phyloP scores from a whole-genome alignment of 2,329 filamentous ascomycete species.

The Xylariaceae sp. region DNA sequence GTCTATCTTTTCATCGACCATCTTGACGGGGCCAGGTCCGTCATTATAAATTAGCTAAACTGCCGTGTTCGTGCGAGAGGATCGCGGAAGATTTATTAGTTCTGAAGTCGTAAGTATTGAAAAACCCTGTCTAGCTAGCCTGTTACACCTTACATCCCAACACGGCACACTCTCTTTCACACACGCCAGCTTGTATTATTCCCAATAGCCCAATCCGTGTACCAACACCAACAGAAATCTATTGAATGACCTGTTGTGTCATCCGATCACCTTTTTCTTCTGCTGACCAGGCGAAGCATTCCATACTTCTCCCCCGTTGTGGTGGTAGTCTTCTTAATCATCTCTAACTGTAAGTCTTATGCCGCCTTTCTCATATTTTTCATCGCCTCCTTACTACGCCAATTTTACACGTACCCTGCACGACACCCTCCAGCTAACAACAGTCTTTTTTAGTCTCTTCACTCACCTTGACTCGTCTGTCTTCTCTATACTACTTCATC shows the following conservation, averaged over 20 bases:
- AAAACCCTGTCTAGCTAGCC: slow-evolving; percentile 24
- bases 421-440: slow-evolving; percentile 10
- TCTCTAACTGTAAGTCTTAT: slow-evolving; percentile 11
- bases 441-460: slow-evolving; percentile 5
- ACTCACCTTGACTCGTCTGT: neutral
- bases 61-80: neutral
- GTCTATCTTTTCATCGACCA: slow-evolving; percentile 1
- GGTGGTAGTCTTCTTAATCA: neutral
- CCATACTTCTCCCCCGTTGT: too few species aligned
- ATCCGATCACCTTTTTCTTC: too few species aligned
- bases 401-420: slow-evolving; percentile 8
- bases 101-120: slow-evolving; percentile 13
- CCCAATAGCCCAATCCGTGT: neutral
- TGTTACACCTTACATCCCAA: slow-evolving; percentile 34
- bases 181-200: neutral
- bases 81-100: neutral
- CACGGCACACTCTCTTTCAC: slow-evolving; percentile 3
- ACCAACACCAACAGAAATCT: slow-evolving; percentile 3
- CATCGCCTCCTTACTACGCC: slow-evolving; percentile 19
- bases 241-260: too few species aligned
- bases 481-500: slow-evolving; percentile 4
- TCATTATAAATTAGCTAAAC: too few species aligned
- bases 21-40: neutral
- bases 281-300: too few species aligned
- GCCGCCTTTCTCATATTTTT: slow-evolving; percentile 18